phyloP scores from a whole-genome alignment of 208 protist species.

The Novymonas esmeraldas region DNA sequence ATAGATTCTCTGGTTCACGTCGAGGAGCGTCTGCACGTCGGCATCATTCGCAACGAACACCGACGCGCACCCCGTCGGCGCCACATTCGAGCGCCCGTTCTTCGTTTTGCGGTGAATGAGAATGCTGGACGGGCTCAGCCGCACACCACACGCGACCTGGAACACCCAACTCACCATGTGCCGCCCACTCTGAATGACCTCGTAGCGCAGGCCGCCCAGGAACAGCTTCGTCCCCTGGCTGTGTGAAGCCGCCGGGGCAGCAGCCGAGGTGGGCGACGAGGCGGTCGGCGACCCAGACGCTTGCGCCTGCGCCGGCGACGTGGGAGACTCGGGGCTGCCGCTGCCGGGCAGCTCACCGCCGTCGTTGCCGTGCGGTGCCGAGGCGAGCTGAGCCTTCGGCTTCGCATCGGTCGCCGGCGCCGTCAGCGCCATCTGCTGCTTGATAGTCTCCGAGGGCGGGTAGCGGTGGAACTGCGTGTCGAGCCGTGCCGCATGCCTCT shows the following conservation, averaged over 20 bases:
- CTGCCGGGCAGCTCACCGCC: background rate
- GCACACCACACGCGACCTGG: slow-evolving; percentile 59
- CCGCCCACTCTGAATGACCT: slow-evolving; percentile 79
- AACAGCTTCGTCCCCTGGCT: slow-evolving; percentile 73
- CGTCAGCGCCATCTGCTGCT: slow-evolving; percentile 27
- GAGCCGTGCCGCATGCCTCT: slow-evolving; percentile 23
- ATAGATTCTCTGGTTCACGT: slow-evolving; percentile 82
- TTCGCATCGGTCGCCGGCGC: slow-evolving; percentile 3
- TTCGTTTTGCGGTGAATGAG: slow-evolving; percentile 80
- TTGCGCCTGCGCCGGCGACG: background rate
- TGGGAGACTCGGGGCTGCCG: background rate
- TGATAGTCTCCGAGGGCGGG: slow-evolving; percentile 52
- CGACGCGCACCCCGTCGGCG: slow-evolving; percentile 80
- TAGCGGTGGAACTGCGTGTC: slow-evolving; percentile 57
- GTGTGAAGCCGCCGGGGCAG: slow-evolving; percentile 4
- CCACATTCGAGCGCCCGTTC: slow-evolving; percentile 38
- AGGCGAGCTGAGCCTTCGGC: slow-evolving; percentile 4
- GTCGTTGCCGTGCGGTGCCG: background rate
- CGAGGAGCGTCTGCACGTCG: slow-evolving; percentile 52
- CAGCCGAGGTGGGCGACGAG: background rate
- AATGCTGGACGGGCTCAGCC: slow-evolving; percentile 51
- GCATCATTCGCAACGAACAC: slow-evolving; percentile 62
- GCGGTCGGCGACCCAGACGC: background rate
- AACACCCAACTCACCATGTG: slow-evolving; percentile 79
- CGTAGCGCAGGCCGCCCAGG: slow-evolving; percentile 82